Evolutionary conservation across 208 protist genomes (phyloP).

Genomic region (Spongospora subterranea): DNA sequence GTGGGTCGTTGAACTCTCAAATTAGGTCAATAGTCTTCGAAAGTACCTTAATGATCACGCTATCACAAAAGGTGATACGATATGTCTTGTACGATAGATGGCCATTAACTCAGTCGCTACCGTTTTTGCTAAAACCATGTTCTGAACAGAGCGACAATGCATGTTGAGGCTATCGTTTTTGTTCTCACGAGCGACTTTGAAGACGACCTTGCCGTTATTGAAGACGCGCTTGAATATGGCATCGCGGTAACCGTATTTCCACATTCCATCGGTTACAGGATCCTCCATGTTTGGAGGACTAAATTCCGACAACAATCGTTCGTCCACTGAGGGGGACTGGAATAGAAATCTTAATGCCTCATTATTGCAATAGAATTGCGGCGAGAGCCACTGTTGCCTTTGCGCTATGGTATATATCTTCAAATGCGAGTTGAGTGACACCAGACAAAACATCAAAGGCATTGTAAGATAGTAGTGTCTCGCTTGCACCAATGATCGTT

Average conservation of each 20-base stretch:
- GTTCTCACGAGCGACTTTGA: background rate
- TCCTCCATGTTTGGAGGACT: background rate
- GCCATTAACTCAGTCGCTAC: background rate
- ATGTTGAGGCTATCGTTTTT: conserved; percentile 2
- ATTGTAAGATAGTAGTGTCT: background rate
- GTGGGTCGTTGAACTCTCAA: background rate
- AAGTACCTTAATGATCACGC: background rate
- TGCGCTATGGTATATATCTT: background rate
- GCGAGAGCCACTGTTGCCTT: background rate
- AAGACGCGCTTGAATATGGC: background rate
- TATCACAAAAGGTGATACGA: background rate
- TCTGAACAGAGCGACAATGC: background rate
- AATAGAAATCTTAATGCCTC: background rate
- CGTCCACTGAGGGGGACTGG: background rate
- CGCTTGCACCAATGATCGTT: background rate
- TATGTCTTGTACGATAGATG: background rate
- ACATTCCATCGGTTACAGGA: background rate
- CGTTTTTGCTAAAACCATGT: background rate
- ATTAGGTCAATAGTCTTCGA: background rate
- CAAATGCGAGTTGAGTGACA: background rate
- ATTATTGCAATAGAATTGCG: background rate
- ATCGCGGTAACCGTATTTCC: background rate
- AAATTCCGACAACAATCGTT: background rate
- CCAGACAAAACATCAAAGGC: background rate
- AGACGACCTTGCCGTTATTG: background rate